phyloP scores from a whole-genome alignment of 1,139 yeast genomes.

The Yamadazyma dendronema region DNA sequence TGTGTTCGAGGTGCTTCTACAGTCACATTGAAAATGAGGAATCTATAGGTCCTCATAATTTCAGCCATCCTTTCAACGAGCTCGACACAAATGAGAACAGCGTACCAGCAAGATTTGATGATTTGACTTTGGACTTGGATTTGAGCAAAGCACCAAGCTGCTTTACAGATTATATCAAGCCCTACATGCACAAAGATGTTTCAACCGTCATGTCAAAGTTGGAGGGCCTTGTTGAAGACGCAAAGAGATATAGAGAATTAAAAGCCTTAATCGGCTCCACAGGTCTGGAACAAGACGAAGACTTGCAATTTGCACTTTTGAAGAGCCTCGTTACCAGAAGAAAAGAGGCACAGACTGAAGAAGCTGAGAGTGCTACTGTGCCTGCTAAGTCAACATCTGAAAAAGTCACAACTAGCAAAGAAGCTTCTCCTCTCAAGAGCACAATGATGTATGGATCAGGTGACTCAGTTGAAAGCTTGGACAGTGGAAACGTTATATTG shows the following conservation, averaged over 20 bases:
- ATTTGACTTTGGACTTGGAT: constrained; percentile 28
- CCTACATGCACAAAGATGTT: constrained; percentile 16
- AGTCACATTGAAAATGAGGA: constrained; percentile 11
- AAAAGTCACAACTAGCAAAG: too few species aligned
- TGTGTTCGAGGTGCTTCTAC: constrained; percentile 50
- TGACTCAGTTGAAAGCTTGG: not conserved
- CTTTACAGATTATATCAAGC: constrained; percentile 21
- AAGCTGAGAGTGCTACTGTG: not conserved
- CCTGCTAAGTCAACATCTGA: too few species aligned
- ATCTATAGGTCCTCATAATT: constrained; percentile 21
- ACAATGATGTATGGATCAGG: too few species aligned
- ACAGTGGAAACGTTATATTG: constrained; percentile 9
- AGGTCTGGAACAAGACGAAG: constrained; percentile 17
- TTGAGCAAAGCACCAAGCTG: constrained; percentile 21
- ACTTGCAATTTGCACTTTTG: constrained; percentile 22
- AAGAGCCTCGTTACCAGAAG: constrained; percentile 18
- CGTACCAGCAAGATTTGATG: constrained; percentile 6
- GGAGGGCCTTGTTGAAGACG: constrained; percentile 21
- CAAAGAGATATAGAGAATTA: constrained; percentile 28
- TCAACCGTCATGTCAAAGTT: constrained; percentile 23
- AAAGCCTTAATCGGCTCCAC: constrained; percentile 12
- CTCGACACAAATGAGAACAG: constrained; percentile 13
- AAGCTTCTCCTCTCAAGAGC: too few species aligned
- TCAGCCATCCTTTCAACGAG: constrained; percentile 30
- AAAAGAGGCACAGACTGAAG: not conserved